These are phyloP conservation scores for Xylariaceae sp. DNA, from an alignment of 2,329 filamentous ascomycete species.

Conservation along the genomic window DNA sequence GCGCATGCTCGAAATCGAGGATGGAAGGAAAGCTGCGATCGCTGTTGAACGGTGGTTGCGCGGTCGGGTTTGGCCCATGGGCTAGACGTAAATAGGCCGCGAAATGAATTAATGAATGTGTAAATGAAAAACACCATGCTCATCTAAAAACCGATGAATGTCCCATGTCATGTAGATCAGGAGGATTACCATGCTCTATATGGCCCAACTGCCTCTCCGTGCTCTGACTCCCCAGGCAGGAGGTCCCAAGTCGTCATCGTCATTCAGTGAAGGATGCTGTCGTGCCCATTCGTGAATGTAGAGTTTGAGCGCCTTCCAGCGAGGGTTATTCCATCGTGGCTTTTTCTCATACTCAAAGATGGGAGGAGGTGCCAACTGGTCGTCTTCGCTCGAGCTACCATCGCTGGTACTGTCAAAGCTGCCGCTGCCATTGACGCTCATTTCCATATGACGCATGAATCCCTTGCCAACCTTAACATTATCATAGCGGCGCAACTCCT, in stretches of 20 bases:
- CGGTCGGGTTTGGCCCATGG: not conserved
- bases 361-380: constrained; percentile 32
- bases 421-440: constrained; percentile 11
- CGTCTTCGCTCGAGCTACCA: constrained; percentile 27
- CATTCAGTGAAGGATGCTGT: constrained; percentile 70
- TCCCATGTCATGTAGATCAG: constrained; percentile 2
- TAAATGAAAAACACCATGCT: constrained; percentile 1
- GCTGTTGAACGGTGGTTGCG: not conserved
- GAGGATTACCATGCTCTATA: constrained; percentile 36
- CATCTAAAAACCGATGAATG: constrained; percentile 7
- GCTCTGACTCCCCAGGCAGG: constrained; percentile 65
- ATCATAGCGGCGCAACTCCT: constrained; percentile 68
- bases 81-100: not conserved
- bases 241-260: constrained; percentile 54
- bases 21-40: not conserved
- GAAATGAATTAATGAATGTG: not conserved
- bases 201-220: constrained; percentile 67
- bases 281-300: constrained; percentile 89
- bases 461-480: constrained; percentile 55
- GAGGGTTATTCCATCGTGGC: constrained; percentile 41
- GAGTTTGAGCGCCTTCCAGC: constrained; percentile 77
- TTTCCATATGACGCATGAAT: constrained; percentile 60
- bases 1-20: not conserved
- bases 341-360: constrained; percentile 42
- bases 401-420: constrained; percentile 13